Conservation (phyloP, 2,329 filamentous ascomycete genomes). For the Hymenoscyphus albidus region DNA sequence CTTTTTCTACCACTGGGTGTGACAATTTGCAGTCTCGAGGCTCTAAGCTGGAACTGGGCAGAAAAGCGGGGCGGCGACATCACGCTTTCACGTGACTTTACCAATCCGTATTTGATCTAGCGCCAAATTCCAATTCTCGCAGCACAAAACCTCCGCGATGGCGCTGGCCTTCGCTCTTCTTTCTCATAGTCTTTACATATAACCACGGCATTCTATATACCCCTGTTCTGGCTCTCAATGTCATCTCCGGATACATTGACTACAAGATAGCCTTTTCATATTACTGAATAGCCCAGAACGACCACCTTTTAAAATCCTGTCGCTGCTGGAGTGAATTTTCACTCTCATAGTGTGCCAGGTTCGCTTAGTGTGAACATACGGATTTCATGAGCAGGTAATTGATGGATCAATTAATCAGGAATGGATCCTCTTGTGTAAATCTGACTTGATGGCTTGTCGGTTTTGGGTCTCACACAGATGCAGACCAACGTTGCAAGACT, state of each 20-base stretch:
- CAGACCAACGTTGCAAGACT: slow-evolving; percentile 5
- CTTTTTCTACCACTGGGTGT: not conserved
- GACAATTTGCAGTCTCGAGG: not conserved
- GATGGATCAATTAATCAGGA: not conserved
- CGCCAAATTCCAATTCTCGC: not conserved
- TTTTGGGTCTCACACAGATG: not conserved
- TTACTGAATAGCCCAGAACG: slow-evolving; percentile 30
- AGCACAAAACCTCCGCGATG: slow-evolving; percentile 9
- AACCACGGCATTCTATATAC: slow-evolving; percentile 30
- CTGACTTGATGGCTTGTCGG: not conserved
- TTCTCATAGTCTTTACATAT: slow-evolving; percentile 25
- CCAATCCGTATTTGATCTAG: slow-evolving; percentile 10
- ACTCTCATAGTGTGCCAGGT: slow-evolving; percentile 25
- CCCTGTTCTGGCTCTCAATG: slow-evolving; percentile 30
- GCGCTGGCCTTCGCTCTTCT: slow-evolving; percentile 9
- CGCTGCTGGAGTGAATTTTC: slow-evolving; percentile 28
- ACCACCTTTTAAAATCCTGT: slow-evolving; percentile 35
- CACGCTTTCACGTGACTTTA: not conserved
- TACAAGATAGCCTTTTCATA: slow-evolving; percentile 29
- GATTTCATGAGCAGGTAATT: not conserved
- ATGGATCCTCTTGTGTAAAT: not conserved
- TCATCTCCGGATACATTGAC: slow-evolving; percentile 24
- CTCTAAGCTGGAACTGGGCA: too few species aligned
- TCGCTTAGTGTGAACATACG: slow-evolving; percentile 34
- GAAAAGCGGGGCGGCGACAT: not conserved